Base-by-base conservation (phyloP, 805 yeast genomes). In the Komagataella pseudopastoris region DNA sequence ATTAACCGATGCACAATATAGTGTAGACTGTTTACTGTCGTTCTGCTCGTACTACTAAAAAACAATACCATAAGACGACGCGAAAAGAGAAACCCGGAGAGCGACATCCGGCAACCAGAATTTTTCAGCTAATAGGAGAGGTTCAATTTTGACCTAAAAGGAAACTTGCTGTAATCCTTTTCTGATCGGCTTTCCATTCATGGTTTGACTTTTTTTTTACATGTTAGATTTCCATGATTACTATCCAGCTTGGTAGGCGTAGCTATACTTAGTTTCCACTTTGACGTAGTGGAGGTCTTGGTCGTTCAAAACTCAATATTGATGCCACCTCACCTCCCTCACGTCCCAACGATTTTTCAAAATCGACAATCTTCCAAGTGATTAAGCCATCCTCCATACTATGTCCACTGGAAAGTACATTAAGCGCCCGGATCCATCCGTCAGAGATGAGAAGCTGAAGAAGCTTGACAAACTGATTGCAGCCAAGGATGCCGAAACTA, bases 361-460 rank as follows among this genome's bases (percentile, higher is more conserved):
- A 10, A 10, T 30, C 39, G 39, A 30, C 39, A 30, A 10, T 30
- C 39, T 14, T 30, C 39, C 14, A 8, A 30, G 10, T 30, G 39
- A 30, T 30, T 14, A 30, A 30, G 39, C 14, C 14, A 30, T 30
- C 39, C 14, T 30, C 39, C 39, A 12, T 10, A 30, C 39, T 10
- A 30, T 30, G 39, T 30, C 39, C 8, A 30, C 39, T 30, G 39
- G 78, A 68, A 75, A 74, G 55, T 80, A 74, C 65, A 76, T 83
- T 67, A 85, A 85, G 67, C 80, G 84, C 62, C 95, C 95, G 49
- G 93, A 86, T 66, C 78, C 74, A 60, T 69, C 75, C 54, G 80
- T 72, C 51, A 74, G 82, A 67, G 85, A 85, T 63, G 76, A 73
- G 55, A 73, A 76, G 56, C 62, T 84, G 55, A 76, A 72, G 44